A percentile compares a stretch with the other conserved stretches of the same genome.
These are phyloP conservation scores for Agarophyton chilense DNA, from an alignment of 23 red algal species.

Conservation along the genomic window DNA sequence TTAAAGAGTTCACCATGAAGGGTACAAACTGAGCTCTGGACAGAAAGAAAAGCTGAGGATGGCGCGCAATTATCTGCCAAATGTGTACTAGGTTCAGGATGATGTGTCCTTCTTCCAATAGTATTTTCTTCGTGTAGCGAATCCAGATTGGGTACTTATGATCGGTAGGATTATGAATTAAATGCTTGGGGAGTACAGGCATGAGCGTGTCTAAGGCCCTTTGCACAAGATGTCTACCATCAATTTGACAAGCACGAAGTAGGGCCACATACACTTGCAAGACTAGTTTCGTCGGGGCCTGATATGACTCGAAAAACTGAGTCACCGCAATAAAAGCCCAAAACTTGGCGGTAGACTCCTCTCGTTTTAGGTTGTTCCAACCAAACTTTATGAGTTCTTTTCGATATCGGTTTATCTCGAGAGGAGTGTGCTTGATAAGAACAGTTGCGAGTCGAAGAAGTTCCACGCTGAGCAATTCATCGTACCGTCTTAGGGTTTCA, in stretches of 20 bases:
- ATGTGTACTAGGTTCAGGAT: constrained; percentile 89
- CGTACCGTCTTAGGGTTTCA: constrained; percentile 57
- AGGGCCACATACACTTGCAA: constrained; percentile 97
- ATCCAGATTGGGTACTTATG: constrained; percentile 89
- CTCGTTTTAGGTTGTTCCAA: constrained; percentile 98
- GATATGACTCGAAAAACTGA: constrained; percentile 95
- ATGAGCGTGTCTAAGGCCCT: constrained; percentile 88
- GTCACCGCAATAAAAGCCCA: constrained; percentile 98
- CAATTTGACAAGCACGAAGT: constrained; percentile 85
- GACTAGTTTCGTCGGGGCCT: constrained; percentile 91
- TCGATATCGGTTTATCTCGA: constrained; percentile 78
- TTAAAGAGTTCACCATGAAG: constrained; percentile 77
- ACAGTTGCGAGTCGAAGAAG: constrained; percentile 92
- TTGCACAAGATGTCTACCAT: constrained; percentile 75
- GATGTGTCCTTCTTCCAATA: constrained; percentile 92
- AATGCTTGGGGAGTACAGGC: constrained; percentile 72
- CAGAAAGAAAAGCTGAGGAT: constrained; percentile 79
- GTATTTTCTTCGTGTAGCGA: constrained; percentile 91
- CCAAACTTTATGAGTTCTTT: constrained; percentile 98
- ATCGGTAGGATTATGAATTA: constrained; percentile 66
- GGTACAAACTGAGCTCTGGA: constrained; percentile 88
- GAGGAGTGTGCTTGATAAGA: constrained; percentile 84
- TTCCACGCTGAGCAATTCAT: constrained; percentile 80
- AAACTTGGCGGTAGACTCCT: constrained; percentile 90
- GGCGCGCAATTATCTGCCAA: constrained; percentile 82